phyloP scores from a whole-genome alignment of 202 grass and related monocot genomes.

The Digitaria exilis region DNA sequence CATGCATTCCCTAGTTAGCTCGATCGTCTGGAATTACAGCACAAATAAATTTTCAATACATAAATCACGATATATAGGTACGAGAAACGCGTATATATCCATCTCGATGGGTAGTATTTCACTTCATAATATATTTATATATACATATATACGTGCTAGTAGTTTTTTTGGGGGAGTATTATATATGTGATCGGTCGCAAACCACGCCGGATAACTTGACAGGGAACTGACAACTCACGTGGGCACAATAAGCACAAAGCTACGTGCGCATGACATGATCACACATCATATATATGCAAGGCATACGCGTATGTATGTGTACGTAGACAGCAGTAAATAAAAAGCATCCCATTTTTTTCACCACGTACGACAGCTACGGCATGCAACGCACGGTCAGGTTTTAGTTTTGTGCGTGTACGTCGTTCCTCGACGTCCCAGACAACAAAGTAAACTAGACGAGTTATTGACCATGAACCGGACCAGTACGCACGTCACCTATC shows the following conservation, averaged over 20 bases:
- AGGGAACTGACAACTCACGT: background rate
- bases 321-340: background rate
- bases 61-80: background rate
- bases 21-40: too few relatives aligned
- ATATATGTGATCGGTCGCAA: conserved; percentile 17
- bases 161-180: background rate
- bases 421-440: background rate
- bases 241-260: background rate
- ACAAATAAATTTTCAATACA: background rate
- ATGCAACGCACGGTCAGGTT: background rate
- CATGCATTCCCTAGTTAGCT: too few relatives aligned
- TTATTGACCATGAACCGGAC: background rate
- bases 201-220: conserved; percentile 18
- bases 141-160: background rate
- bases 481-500: background rate
- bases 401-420: background rate
- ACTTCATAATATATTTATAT: too few relatives aligned
- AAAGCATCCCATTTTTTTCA: background rate
- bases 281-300: background rate
- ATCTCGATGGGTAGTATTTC: background rate
- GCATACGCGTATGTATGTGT: background rate
- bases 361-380: background rate
- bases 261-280: conserved; percentile 18
- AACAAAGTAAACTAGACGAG: background rate
- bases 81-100: conserved; percentile 5